Evolutionary conservation across 306 rosid genomes (phyloP).

Genomic region (Spatholobus suberectus): DNA sequence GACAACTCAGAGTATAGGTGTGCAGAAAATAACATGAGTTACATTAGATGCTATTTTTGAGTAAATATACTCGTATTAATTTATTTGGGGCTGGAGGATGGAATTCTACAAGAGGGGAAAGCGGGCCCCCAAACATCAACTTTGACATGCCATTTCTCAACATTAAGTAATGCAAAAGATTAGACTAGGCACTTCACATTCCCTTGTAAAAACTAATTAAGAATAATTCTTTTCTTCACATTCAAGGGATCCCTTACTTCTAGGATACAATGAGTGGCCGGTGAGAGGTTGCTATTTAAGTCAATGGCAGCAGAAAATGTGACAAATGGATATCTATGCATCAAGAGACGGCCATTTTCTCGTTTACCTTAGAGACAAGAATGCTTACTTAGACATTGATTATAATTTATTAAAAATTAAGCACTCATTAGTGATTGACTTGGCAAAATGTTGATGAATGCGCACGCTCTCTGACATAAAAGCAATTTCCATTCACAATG

Average conservation of each 20-base stretch:
- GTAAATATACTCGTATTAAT: background rate
- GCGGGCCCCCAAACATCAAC: background rate
- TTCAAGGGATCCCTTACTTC: constrained; percentile 23
- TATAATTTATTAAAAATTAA: background rate
- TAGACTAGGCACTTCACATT: background rate
- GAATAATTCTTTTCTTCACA: constrained; percentile 32
- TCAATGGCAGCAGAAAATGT: constrained; percentile 25
- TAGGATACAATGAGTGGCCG: constrained; percentile 12
- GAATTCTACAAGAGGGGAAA: background rate
- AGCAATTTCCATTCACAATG: constrained; percentile 17
- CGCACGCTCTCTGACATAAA: background rate
- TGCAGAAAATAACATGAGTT: background rate
- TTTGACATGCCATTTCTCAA: background rate
- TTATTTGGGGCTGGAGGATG: background rate
- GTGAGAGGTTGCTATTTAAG: constrained; percentile 7
- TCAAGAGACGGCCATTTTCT: background rate
- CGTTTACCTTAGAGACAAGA: background rate
- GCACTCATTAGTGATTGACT: constrained; percentile 37
- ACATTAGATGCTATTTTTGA: background rate
- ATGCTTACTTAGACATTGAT: background rate
- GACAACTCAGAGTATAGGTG: background rate
- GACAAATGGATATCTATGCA: constrained; percentile 25
- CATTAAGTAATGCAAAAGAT: background rate
- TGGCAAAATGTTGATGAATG: background rate
- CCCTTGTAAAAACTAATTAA: background rate